A percentile compares a stretch with the other conserved stretches of the same genome.
Conservation (phyloP, 2,329 filamentous ascomycete genomes). For the Ceratocystis cacaofunesta region DNA sequence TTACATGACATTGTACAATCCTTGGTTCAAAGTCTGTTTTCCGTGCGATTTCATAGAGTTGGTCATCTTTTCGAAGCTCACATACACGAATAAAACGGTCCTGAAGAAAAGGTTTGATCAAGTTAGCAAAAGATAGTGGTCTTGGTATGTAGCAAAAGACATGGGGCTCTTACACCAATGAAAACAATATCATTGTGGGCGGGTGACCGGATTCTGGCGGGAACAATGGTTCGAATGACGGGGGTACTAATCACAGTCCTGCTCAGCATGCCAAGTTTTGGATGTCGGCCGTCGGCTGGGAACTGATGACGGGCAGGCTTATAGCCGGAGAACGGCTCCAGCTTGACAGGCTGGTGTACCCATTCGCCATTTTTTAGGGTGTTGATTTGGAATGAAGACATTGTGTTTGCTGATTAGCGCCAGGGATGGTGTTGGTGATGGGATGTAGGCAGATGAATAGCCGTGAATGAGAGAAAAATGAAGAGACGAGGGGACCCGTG, state of each 20-base stretch:
- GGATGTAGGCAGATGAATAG: not conserved
- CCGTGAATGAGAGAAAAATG: not conserved
- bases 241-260: slow-evolving; percentile 66
- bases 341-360: slow-evolving; percentile 38
- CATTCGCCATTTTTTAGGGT: slow-evolving; percentile 40
- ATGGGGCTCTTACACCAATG: slow-evolving; percentile 49
- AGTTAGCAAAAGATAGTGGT: not conserved
- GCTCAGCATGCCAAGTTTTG: slow-evolving; percentile 58
- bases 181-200: slow-evolving; percentile 71
- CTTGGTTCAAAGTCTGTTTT: slow-evolving; percentile 65
- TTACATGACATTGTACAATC: slow-evolving; percentile 64
- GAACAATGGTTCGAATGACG: slow-evolving; percentile 59
- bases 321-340: slow-evolving; percentile 27
- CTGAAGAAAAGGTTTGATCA: slow-evolving; percentile 25
- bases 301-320: slow-evolving; percentile 20
- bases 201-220: slow-evolving; percentile 58
- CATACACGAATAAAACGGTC: slow-evolving; percentile 70
- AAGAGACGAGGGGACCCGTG: not conserved
- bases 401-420: not conserved
- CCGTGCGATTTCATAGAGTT: slow-evolving; percentile 58
- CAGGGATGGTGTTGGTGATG: not conserved
- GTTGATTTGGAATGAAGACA: slow-evolving; percentile 33
- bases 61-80: slow-evolving; percentile 53
- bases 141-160: not conserved
- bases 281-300: slow-evolving; percentile 27